Base-by-base conservation (phyloP, 176 grass and related monocot species). In the Oryza meridionalis region DNA sequence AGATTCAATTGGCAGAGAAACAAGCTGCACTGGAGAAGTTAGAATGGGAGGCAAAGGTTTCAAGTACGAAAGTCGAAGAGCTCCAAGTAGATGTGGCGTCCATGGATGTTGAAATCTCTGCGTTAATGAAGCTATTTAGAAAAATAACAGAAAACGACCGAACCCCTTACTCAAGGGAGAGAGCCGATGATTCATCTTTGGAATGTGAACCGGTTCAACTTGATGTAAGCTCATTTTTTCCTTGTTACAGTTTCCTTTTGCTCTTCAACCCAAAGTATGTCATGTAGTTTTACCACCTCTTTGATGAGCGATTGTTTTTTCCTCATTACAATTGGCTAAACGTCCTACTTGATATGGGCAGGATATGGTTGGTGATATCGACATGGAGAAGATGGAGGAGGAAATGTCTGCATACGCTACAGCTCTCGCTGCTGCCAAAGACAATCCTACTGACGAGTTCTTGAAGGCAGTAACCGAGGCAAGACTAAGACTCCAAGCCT, bases 1-100 rank as follows among this genome's bases (percentile, higher is more conserved):
- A 99, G 97, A 92, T 96, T 69, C 84, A 86, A 75, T 84, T 99
- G 85, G 97, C 97, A 71, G 97, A 99, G 62, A 99, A 99, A 67
- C 97, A 99, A 86, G 97, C 93, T 32, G 66, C 84, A 63, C 51
- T 96, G 55, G 97, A 99, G 76, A 94, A 92, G 76, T 77, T 99
- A 81, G 88, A 93, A 73, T 99, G 97, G 97, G 91, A 99, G 68
- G 91, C 91, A 70, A 95, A 88, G 47, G 70, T 94, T 26, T 94
- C 97, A 11, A 94, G 70, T 76, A 86, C 79, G 22, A 99, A 92
- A 71, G 89, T 94, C 62, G 90, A 96, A 77, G 90, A 96, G 77
- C 91, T 99, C 43, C 77, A 96, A 91, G 93, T 87, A 11, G 78
- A 99, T 88, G 88, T 94, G 45, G 77, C 88, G 76, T 87, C 90